These are phyloP conservation scores for Suillus clintonianus DNA, from an alignment of 768 basidiomycete genomes.

Conservation along the genomic window DNA sequence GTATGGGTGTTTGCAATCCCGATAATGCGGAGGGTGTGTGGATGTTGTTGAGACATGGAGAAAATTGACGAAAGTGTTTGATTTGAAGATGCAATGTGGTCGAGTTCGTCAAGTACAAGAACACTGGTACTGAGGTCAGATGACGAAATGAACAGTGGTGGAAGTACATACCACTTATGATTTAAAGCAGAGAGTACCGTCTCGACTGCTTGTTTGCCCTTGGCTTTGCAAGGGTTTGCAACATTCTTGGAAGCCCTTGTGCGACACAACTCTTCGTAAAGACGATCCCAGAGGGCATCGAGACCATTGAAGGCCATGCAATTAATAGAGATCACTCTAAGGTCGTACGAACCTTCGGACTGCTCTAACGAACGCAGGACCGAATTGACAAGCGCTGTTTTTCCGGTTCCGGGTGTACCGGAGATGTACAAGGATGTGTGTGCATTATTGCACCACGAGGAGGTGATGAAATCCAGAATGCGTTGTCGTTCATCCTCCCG, in stretches of 20 bases:
- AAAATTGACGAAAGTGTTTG: conserved; percentile 66
- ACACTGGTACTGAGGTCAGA: conserved; percentile 47
- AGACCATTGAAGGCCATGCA: conserved; percentile 77
- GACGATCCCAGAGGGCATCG: conserved; percentile 70
- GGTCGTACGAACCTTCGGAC: conserved; percentile 35
- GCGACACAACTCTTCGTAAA: conserved; percentile 55
- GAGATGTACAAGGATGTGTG: conserved; percentile 79
- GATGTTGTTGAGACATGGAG: conserved; percentile 57
- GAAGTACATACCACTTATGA: conserved; percentile 51
- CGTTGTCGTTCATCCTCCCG: conserved; percentile 62
- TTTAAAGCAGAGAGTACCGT: conserved; percentile 42
- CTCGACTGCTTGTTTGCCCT: conserved; percentile 51
- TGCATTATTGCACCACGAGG: conserved; percentile 44
- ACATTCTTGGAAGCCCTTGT: conserved; percentile 36
- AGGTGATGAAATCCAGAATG: conserved; percentile 60
- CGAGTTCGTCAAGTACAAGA: conserved; percentile 84
- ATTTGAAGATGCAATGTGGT: conserved; percentile 69
- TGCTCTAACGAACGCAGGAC: conserved; percentile 47
- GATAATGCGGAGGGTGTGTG: conserved; percentile 63
- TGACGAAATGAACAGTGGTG: conserved; percentile 2
- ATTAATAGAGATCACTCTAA: conserved; percentile 63
- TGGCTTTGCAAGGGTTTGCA: conserved; percentile 41
- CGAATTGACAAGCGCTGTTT: conserved; percentile 81
- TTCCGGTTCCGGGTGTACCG: conserved; percentile 91
- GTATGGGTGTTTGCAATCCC: conserved; percentile 92